phyloP scores from a whole-genome alignment of 192 early-diverging fungal genomes.

The Coemansia umbellata region DNA sequence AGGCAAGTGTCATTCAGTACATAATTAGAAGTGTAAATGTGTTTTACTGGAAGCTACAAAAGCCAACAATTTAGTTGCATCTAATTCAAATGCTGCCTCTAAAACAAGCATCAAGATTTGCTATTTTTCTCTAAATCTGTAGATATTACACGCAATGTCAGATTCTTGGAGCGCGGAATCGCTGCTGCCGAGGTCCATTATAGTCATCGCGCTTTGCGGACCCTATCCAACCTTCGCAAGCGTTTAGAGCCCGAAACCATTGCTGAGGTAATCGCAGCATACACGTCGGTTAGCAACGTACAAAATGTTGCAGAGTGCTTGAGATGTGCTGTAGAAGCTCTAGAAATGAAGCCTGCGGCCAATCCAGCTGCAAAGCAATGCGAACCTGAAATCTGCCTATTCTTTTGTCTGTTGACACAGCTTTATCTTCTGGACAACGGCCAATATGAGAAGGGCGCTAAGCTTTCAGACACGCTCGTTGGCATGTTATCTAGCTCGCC shows the following conservation, averaged over 20 bases:
- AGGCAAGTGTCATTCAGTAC: slow-evolving; percentile 46
- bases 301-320: slow-evolving; percentile 25
- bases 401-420: slow-evolving; percentile 75
- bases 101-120: too few species aligned
- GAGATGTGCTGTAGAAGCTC: background rate
- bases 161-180: slow-evolving; percentile 79
- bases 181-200: slow-evolving; percentile 82
- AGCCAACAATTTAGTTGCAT: too few species aligned
- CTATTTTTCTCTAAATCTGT: slow-evolving; percentile 9
- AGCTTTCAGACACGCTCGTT: slow-evolving; percentile 64
- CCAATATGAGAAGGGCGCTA: slow-evolving; percentile 63
- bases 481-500: slow-evolving; percentile 64
- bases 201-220: slow-evolving; percentile 82
- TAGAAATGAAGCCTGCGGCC: slow-evolving; percentile 11
- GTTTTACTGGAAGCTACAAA: too few species aligned
- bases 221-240: slow-evolving; percentile 74
- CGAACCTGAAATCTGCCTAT: slow-evolving; percentile 81
- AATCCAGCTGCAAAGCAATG: slow-evolving; percentile 24
- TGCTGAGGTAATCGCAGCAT: slow-evolving; percentile 55
- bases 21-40: background rate
- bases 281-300: slow-evolving; percentile 22
- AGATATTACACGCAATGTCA: slow-evolving; percentile 88
- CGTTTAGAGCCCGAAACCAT: slow-evolving; percentile 66
- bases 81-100: too few species aligned
- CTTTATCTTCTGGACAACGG: slow-evolving; percentile 80